Base-by-base conservation (phyloP, 768 basidiomycete species). In the Hericium rajendrae region DNA sequence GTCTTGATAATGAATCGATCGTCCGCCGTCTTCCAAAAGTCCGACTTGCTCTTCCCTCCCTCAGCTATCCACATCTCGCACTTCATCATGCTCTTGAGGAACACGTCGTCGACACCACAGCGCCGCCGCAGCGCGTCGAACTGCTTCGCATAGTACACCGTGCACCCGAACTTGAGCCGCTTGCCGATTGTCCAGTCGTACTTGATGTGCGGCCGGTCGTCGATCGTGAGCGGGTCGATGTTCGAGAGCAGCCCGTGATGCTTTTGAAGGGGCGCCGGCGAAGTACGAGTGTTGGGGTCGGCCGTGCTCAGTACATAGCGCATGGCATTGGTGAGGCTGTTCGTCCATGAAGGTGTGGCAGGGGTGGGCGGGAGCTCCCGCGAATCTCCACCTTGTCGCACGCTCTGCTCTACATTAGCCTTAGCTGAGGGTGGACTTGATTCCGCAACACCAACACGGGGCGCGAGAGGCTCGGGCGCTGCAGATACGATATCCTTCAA, bases 1-100 rank as follows among this genome's bases (percentile, higher is more conserved):
- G 88, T 88, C 78, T 91, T 91, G 74, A 91, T 85, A 62, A 93
- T 84, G 66, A 86, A 89, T 58, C 81, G 74, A 61, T 86, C 81
- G 68, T 93, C 90, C 26, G 71, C 68, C 49, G 86, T 90, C 76
- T 86, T 88, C 86, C 88, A 88, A 65, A 91, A 93, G 60, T 85
- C 83, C 2, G 82, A 82, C 65, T 77, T 80, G 69, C 86, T 88
- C 78, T 91, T 93, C 5, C 90, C 90, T 0, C 90, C 85, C 56
- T 83, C 82, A 0, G 88, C 88, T 12, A 76, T 72, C 88, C 89
- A 93, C 56, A 80, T 82, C 43, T 75, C 71, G 60, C 83, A 82
- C 52, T 72, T 68, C 22, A 75, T 73, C 60, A 91, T 66, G 65
- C 86, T 89, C 67, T 76, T 76, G 56, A 86, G 59, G 62, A 85